Evolutionary conservation across 768 basidiomycete genomes (phyloP), one percentile per base, ranked within the genome.

Genomic region (Suillus americanus): DNA sequence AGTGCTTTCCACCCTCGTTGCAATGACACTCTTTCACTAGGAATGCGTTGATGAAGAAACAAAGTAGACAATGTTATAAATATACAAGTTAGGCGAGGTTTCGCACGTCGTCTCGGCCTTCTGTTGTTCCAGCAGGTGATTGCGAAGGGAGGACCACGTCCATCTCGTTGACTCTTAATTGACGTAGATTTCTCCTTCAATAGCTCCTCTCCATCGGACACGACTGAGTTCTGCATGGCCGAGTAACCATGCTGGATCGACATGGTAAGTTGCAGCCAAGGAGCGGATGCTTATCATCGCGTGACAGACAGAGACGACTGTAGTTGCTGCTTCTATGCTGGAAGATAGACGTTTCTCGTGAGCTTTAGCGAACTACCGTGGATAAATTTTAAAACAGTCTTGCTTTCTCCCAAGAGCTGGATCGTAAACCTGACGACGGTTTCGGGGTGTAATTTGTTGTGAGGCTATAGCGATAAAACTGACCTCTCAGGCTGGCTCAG

Each of bases 191-290:
- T 82, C 81, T n/a, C 80, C 77, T 48, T 78, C 77, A 38, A 66
- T 74, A 5, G 66, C 65, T 4, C 80, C 82, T 16, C 35, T 70
- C 78, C 80, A 81, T 1, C 68, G 74, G 5, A 83, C 77, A 18
- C 82, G 80, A 48, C 78, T 79, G 33, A 84, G 74, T 69, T 84
- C 82, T 4, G 79, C 76, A 67, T 80, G 77, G 68, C 75, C 82
- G 35, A 85, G 75, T 7, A 83, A 71, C 81, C 79, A 82, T 13
- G 75, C 74, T 3, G 79, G 75, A 40, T 80, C 78, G 6, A 82
- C 79, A 30, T 80, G 78, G 25, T 79, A 70, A 23, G 73, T 71
- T 6, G 77, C 73, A n/a, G 83, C 79, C n/a, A 83, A 70, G 2
- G 81, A 81, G 55, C 77, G 75, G 54, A 81, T 79, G 64, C 75